Base-by-base conservation (phyloP, 768 basidiomycete species). In the Psilocybe subaeruginosa region DNA sequence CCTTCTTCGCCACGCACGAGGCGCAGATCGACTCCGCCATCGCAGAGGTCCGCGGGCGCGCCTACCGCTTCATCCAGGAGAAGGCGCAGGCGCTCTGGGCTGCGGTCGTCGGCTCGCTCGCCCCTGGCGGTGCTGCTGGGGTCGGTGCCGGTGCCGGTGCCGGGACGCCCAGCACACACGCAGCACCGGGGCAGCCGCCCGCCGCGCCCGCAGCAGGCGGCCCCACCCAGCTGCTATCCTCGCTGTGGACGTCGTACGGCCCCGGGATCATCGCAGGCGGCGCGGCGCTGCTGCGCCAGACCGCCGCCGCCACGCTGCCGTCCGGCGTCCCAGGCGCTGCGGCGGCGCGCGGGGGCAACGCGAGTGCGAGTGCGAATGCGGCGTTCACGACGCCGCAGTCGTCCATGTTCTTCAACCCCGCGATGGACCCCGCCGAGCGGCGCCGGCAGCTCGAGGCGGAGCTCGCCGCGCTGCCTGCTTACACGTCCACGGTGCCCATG, bases 1-100 rank as follows among this genome's bases (percentile, higher is more conserved):
- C 96, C 0, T 88, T 93, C 77, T 91, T 98, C 74, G 82, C 82
- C 54, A 77, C 84, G 17, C 92, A 97, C 70, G 95, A 98, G 74
- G 68, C 78, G 1, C 87, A 94, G 71, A 96, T 98, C 71, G 95
- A 98, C 72, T 84, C 85, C 12, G 80, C 89, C 4, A 84, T 97
- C 43, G 87, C 89, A 3, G 81, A 86, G 54, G 72, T 88, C 65
- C 86, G 88, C 69, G 76, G 76, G 4, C 79, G 81, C 14, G 71
- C 85, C 8, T 91, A 89, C 73, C 65, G 78, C 11, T 90, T 88
- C 70, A 58, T 93, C 5, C 91, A 91, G 67, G 82, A 85, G 31
- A 82, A 85, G 8, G 68, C 89, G 9, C 80, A 86, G 55, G 78
- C 80, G 7, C 64, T 90, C 2, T 93, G 92, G 93, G 87, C 84